Evolutionary conservation across 1,139 yeast species (phyloP).

Genomic region (Candida neerlandica): DNA sequence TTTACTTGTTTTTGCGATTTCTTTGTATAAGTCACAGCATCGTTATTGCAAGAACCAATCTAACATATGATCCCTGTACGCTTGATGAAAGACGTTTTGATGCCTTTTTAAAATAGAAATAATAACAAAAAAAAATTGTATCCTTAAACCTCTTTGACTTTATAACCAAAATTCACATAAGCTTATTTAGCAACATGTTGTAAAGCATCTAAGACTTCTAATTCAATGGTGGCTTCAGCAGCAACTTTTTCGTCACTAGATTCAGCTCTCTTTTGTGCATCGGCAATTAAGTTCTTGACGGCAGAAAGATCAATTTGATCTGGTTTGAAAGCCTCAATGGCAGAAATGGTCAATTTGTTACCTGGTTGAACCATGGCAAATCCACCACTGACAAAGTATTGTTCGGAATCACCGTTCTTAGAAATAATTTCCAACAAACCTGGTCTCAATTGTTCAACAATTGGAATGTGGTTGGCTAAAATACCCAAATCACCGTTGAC

Average conservation of each 20-base stretch:
- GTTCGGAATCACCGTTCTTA: conserved; percentile 70
- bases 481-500: conserved; percentile 97
- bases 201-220: conserved; percentile 95
- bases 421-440: conserved; percentile 93
- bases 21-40: not conserved
- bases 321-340: conserved; percentile 94
- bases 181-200: conserved; percentile 81
- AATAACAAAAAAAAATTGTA: not conserved
- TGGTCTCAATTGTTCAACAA: conserved; percentile 94
- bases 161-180: not conserved
- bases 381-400: conserved; percentile 94
- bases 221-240: conserved; percentile 93
- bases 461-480: conserved; percentile 97
- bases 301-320: conserved; percentile 84
- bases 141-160: not conserved
- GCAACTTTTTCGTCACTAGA: conserved; percentile 87
- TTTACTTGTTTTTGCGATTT: not conserved
- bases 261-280: conserved; percentile 90
- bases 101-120: not conserved
- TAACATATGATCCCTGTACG: not conserved
- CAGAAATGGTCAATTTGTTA: conserved; percentile 85
- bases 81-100: not conserved
- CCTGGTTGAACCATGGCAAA: conserved; percentile 97
- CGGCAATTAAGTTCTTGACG: conserved; percentile 80
- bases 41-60: not conserved